These are phyloP conservation scores for Coemansia sp. DNA, from an alignment of 192 early-diverging fungal genomes.

Conservation along the genomic window DNA sequence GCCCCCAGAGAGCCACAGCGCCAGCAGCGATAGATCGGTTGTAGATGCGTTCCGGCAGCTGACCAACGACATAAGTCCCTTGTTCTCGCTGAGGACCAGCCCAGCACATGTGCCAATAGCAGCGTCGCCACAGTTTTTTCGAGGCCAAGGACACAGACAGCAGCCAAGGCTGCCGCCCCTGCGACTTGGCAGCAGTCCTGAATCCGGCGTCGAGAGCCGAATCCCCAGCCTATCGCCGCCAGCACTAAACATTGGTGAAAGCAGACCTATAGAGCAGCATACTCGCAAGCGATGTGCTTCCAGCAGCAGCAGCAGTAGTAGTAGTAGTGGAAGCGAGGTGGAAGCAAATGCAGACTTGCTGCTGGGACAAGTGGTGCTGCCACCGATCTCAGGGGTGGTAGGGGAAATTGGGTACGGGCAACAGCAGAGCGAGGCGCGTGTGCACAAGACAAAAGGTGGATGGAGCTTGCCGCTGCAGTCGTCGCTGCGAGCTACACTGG, in stretches of 20 bases:
- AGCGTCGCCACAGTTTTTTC: not conserved
- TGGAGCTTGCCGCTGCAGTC: conserved; percentile 20
- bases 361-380: conserved; percentile 18
- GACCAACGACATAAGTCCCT: conserved; percentile 26
- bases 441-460: not conserved
- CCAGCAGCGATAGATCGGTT: conserved; percentile 4
- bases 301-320: conserved; percentile 16
- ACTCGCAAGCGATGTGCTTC: conserved; percentile 17
- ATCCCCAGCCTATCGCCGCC: conserved; percentile 47
- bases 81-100: not conserved
- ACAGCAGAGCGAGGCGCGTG: not conserved
- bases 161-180: conserved; percentile 32
- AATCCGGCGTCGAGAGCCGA: conserved; percentile 15
- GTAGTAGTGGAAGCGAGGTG: conserved; percentile 5
- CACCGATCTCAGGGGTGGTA: conserved; percentile 33
- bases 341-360: not conserved
- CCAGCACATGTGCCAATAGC: not conserved
- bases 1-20: conserved; percentile 9
- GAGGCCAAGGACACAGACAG: not conserved
- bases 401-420: conserved; percentile 2
- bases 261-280: not conserved
- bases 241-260: not conserved
- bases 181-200: conserved; percentile 34
- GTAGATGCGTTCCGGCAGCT: conserved; percentile 33
- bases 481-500: conserved; percentile 39